Evolutionary conservation across 768 basidiomycete genomes (phyloP).

Genomic region (Pisolithus microcarpus): DNA sequence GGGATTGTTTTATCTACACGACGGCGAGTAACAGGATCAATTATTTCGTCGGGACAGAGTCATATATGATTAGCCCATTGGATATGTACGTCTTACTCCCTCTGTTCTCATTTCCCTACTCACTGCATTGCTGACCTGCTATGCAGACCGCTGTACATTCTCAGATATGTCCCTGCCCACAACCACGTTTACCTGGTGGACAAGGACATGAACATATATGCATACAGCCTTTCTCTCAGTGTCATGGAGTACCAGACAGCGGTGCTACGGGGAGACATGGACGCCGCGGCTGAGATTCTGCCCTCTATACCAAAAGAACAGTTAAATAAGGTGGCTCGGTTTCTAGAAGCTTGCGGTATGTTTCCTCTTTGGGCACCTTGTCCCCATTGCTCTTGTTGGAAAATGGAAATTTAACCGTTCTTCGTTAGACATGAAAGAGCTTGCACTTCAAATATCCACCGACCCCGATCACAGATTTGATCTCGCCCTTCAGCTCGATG

Average conservation of each 20-base stretch:
- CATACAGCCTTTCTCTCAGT: slow-evolving; percentile 73
- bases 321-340: slow-evolving; percentile 86
- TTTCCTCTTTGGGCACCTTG: not conserved
- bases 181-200: slow-evolving; percentile 92
- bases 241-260: slow-evolving; percentile 98
- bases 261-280: slow-evolving; percentile 83
- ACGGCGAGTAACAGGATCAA: slow-evolving; percentile 81
- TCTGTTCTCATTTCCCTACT: slow-evolving; percentile 1
- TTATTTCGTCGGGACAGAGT: slow-evolving; percentile 91
- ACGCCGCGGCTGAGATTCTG: slow-evolving; percentile 73
- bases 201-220: slow-evolving; percentile 84
- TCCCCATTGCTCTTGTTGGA: not conserved
- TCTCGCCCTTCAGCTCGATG: slow-evolving; percentile 82
- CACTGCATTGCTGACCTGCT: not conserved
- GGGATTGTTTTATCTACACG: slow-evolving; percentile 98
- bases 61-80: slow-evolving; percentile 91
- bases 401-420: not conserved
- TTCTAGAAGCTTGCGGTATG: slow-evolving; percentile 85
- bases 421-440: slow-evolving; percentile 73
- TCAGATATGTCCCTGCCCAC: slow-evolving; percentile 91
- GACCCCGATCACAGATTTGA: slow-evolving; percentile 97
- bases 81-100: slow-evolving; percentile 63
- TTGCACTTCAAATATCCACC: slow-evolving; percentile 84
- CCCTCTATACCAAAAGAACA: slow-evolving; percentile 85
- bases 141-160: slow-evolving; percentile 72